Conservation (phyloP, 768 basidiomycete genomes). For the Suillus discolor region DNA sequence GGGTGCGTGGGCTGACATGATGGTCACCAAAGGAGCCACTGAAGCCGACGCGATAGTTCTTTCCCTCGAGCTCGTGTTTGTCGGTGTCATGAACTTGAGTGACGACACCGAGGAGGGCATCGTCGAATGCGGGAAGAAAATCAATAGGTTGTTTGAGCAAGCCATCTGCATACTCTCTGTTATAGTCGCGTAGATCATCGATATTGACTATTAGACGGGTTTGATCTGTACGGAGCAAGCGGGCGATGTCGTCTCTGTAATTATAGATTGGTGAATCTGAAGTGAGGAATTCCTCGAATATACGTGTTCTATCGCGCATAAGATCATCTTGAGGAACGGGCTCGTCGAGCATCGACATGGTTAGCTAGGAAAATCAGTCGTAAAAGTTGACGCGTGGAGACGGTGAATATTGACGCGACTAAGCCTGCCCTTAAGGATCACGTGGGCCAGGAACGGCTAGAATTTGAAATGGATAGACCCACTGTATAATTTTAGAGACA, state of each 20-base stretch:
- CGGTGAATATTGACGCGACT: constrained; percentile 24
- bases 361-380: constrained; percentile 3
- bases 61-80: constrained; percentile 81
- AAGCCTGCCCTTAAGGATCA: constrained; percentile 35
- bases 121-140: constrained; percentile 87
- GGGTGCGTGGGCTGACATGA: constrained; percentile 92
- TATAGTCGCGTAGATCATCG: constrained; percentile 93
- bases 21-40: constrained; percentile 98
- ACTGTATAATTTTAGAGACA: no score
- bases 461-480: no score
- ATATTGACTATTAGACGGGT: constrained; percentile 93
- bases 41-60: constrained; percentile 85
- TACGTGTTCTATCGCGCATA: constrained; percentile 72
- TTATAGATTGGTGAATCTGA: constrained; percentile 69
- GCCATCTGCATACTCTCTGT: constrained; percentile 85
- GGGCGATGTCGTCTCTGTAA: constrained; percentile 82
- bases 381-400: constrained; percentile 25
- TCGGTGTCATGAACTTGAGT: constrained; percentile 72
- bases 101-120: constrained; percentile 75
- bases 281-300: constrained; percentile 83
- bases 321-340: constrained; percentile 71
- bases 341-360: constrained; percentile 46
- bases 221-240: constrained; percentile 80
- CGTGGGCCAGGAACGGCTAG: neutral
- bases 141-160: constrained; percentile 87